Base-by-base conservation (phyloP, 2,329 filamentous ascomycete species). In the Sphaceloma murrayae region DNA sequence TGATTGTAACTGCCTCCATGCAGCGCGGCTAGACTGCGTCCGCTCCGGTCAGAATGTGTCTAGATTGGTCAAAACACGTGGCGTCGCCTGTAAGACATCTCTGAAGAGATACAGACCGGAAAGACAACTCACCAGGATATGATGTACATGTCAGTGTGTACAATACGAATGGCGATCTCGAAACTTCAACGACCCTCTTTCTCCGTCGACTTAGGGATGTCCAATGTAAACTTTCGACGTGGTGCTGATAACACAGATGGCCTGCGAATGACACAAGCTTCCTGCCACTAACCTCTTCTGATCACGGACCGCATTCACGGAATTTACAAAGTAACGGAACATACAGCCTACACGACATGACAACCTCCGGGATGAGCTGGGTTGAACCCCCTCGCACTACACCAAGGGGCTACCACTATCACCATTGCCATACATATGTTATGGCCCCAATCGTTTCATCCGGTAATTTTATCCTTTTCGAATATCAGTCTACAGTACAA, bases 261-360 rank as follows among this genome's bases (percentile, higher is more conserved):
- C 24, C 24, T 27, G 24, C 11, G 24, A 6, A 27, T 6, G 24
- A 7, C 24, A 11, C 24, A 27, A 27, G 30, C 36, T 10, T 40
- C 36, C 26, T 29, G 36, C 36, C 36, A 40, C 36, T 40, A 40
- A 30, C 36, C 36, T 40, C 36, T 26, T 40, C 36, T 40, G 24
- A 40, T 40, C 36, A 40, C 36, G 36, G 36, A 40, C 16, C 19
- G 14, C 36, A 30, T 40, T 29, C n/a, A 19, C 36, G 36, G 36
- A 40, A 26, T 16, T 40, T 19, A 19, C 22, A 40, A 8, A 19
- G 3, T 40, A 16, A n/a, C n/a, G n/a, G n/a, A n/a, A n/a, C n/a
- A 29, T 29, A 40, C 36, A 40, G 36, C 36, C 36, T 40, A 26
- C 36, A 40, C 36, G 13, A 18, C 10, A 26, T 29, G 22, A 19